Conservation (phyloP, 495 filamentous ascomycete genomes). For the Sordaria brevicollis region DNA sequence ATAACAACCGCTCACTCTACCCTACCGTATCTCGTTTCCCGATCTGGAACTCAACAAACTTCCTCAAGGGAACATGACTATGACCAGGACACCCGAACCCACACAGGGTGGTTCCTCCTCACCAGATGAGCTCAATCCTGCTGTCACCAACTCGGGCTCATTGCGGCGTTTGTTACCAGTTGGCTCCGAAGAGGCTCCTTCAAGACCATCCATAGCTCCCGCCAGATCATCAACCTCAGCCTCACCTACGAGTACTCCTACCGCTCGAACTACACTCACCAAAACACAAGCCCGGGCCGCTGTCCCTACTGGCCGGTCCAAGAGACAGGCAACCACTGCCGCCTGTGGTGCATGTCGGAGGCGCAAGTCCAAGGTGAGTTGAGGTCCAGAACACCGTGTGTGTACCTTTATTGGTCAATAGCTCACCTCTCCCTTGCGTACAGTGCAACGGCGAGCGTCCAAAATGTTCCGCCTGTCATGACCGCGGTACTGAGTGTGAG, state of each 20-base stretch:
- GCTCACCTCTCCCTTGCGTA: background rate
- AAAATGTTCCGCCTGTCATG: conserved; percentile 23
- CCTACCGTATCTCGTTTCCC: background rate
- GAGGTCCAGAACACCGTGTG: background rate
- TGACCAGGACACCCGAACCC: background rate
- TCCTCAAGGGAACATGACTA: background rate
- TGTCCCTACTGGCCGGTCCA: conserved; percentile 1
- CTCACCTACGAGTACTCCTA: background rate
- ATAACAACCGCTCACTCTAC: background rate
- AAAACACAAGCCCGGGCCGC: background rate
- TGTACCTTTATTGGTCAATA: background rate
- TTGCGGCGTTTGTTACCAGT: background rate
- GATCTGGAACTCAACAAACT: background rate
- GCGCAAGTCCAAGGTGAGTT: conserved; percentile 43
- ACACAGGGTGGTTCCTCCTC: background rate
- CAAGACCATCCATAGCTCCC: background rate
- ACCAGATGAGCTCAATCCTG: background rate
- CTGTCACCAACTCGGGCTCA: background rate
- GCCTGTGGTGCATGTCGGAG: conserved; percentile 46
- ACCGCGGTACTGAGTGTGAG: conserved; percentile 24
- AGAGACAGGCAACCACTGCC: conserved; percentile 36
- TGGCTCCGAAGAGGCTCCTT: background rate
- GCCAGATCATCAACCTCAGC: background rate
- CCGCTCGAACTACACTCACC: background rate
- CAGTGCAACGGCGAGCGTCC: conserved; percentile 31